phyloP scores from a whole-genome alignment of 1,284 basidiomycete species.

The Paramarasmius palmivorus region DNA sequence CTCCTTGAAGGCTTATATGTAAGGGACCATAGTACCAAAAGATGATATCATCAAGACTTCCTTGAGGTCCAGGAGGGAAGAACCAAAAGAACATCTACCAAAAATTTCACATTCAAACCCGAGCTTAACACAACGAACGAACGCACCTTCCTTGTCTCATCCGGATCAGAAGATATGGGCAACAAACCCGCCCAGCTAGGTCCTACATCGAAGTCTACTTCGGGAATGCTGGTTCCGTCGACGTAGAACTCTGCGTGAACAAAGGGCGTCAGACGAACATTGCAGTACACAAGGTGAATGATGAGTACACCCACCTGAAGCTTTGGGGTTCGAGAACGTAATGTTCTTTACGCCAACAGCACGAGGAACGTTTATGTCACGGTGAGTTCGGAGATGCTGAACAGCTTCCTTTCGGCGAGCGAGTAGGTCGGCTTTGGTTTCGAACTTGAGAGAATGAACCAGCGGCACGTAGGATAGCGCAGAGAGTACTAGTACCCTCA shows the following conservation, averaged over 20 bases:
- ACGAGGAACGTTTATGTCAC: conserved; percentile 8
- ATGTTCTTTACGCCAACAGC: conserved; percentile 52
- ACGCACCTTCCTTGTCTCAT: conserved; percentile 67
- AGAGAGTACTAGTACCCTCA: too few species aligned
- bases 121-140: not conserved
- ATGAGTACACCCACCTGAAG: conserved; percentile 46
- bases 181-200: conserved; percentile 76
- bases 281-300: not conserved
- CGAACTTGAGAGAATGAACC: too few species aligned
- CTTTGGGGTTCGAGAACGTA: conserved; percentile 68
- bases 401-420: conserved; percentile 41
- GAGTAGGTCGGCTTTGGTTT: conserved; percentile 33
- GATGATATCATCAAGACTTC: conserved; percentile 69
- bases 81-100: conserved; percentile 84
- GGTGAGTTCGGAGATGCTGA: conserved; percentile 34
- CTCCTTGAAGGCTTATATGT: conserved; percentile 4
- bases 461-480: too few species aligned
- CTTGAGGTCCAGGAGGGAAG: conserved; percentile 75
- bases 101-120: not conserved
- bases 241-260: conserved; percentile 62
- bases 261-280: not conserved
- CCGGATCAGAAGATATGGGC: conserved; percentile 59
- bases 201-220: conserved; percentile 72
- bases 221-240: conserved; percentile 63
- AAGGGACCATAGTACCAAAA: conserved; percentile 58